Conservation (phyloP, 1,284 basidiomycete genomes). For the Rhodotorula sp. region DNA sequence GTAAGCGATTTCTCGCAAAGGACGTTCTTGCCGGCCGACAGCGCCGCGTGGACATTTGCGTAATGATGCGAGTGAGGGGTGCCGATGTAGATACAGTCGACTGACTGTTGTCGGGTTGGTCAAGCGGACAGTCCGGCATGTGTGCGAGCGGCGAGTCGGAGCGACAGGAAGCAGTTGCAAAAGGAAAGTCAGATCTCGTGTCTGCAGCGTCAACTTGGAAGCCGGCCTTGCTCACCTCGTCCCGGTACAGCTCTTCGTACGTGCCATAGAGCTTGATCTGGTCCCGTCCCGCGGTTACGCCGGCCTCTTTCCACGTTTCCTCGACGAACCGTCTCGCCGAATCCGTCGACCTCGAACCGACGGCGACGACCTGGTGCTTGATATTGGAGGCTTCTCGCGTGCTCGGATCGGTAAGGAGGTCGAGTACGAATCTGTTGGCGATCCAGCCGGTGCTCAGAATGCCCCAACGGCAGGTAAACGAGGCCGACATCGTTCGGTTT, state of each 20-base stretch:
- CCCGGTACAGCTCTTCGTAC: slow-evolving; percentile 51
- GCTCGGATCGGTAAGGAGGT: slow-evolving; percentile 49
- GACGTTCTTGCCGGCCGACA: slow-evolving; percentile 48
- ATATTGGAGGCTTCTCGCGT: slow-evolving; percentile 50
- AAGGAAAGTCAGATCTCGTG: too few relatives aligned
- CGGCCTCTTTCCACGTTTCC: slow-evolving; percentile 45
- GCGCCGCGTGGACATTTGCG: slow-evolving; percentile 49
- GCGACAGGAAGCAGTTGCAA: too few relatives aligned
- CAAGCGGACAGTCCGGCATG: not conserved
- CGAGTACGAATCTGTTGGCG: slow-evolving; percentile 49
- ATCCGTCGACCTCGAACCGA: slow-evolving; percentile 49
- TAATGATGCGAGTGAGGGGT: slow-evolving; percentile 54
- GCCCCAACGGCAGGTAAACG: slow-evolving; percentile 18
- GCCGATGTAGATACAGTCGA: slow-evolving; percentile 55
- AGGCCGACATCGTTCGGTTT: not conserved
- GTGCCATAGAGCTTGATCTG: slow-evolving; percentile 42
- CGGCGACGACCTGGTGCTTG: slow-evolving; percentile 53
- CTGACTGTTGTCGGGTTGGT: slow-evolving; percentile 40
- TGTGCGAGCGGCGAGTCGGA: too few relatives aligned
- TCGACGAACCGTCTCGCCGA: slow-evolving; percentile 51
- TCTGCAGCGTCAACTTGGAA: too few relatives aligned
- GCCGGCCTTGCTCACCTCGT: slow-evolving; percentile 33
- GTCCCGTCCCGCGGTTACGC: slow-evolving; percentile 40
- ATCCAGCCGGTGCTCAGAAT: slow-evolving; percentile 43
- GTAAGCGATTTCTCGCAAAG: slow-evolving; percentile 52